Evolutionary conservation across 202 grass and related monocot species (phyloP), one percentile per base, ranked within the genome.

Genomic region (Schoenoplectus triqueter): DNA sequence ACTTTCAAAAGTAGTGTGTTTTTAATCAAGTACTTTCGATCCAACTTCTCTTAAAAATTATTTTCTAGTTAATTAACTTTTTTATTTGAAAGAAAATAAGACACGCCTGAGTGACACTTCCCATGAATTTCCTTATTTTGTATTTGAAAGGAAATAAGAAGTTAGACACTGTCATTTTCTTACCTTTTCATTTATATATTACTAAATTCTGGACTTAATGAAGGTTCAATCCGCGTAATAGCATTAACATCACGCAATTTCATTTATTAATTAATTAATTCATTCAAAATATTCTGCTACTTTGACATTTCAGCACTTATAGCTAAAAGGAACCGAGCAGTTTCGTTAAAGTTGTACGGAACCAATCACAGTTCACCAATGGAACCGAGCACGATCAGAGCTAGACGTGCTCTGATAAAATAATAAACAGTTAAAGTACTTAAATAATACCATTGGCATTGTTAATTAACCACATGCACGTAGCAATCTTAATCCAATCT

Each of bases 261-360:
- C 10, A 68, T 42, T 2, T n/a, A 50, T 49, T 31, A 31, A 31
- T 31, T 48, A 11, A 22, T 71, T 47, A 5, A 51, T 73, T 74
- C 17, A 50, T 21, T 74, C 2, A 74, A 31, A 17, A 54, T 52
- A 74, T 74, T 74, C 70, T 73, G 3, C 17, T 22, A 73, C 15
- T 10, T 73, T 73, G 69, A 50, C 45, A 31, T 31, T 31, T 31
- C 31, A 73, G 15, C 15, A 3, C 15, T 5, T 69, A 48, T 8
- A 47, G 5, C 47, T 47, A 9, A 31, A 71, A 18, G 39, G 11
- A 71, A 15, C 5, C 10, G 13, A 17, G 67, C 14, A 41, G 41
- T 73, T 73, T 51, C 69, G 5, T 73, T 17, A 73, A 73, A 73
- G n/a, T 50, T 51, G 69, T 73, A 73, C 45, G 45, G 69, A 5